Evolutionary conservation across 1,284 basidiomycete genomes (phyloP).

Genomic region (Lentinus polychrous): DNA sequence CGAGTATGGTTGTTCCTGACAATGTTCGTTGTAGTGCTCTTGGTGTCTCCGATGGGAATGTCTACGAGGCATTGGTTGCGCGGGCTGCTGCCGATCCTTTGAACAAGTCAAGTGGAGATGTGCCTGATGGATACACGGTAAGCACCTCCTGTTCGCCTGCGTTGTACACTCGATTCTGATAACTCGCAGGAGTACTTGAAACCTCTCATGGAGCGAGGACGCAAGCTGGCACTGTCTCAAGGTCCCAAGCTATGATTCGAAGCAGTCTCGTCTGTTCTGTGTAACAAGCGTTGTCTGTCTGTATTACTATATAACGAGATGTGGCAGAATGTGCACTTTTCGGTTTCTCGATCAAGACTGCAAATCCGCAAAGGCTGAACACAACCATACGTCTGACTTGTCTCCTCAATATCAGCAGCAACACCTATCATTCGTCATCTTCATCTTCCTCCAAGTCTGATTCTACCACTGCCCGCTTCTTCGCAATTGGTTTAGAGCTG

Average conservation of each 20-base stretch:
- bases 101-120: conserved; percentile 37
- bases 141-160: conserved; percentile 10
- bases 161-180: neutral
- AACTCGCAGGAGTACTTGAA: conserved; percentile 35
- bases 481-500: neutral
- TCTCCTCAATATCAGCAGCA: too few species aligned
- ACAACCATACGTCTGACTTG: too few species aligned
- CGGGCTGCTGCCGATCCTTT: conserved; percentile 59
- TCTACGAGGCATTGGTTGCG: conserved; percentile 65
- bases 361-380: too few species aligned
- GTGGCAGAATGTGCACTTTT: too few species aligned
- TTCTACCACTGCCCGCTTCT: conserved; percentile 2
- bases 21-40: conserved; percentile 37
- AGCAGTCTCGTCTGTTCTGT: neutral
- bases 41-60: conserved; percentile 60
- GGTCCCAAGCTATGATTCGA: conserved; percentile 20
- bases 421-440: too few species aligned
- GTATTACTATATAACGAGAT: too few species aligned
- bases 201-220: conserved; percentile 41
- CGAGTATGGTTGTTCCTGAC: neutral
- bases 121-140: conserved; percentile 50
- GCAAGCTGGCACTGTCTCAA: conserved; percentile 21
- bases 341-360: too few species aligned
- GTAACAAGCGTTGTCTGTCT: too few species aligned
- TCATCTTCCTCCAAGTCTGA: conserved; percentile 2